Conservation (phyloP, 768 basidiomycete species). For the Lactifluus hygrophoroides region DNA sequence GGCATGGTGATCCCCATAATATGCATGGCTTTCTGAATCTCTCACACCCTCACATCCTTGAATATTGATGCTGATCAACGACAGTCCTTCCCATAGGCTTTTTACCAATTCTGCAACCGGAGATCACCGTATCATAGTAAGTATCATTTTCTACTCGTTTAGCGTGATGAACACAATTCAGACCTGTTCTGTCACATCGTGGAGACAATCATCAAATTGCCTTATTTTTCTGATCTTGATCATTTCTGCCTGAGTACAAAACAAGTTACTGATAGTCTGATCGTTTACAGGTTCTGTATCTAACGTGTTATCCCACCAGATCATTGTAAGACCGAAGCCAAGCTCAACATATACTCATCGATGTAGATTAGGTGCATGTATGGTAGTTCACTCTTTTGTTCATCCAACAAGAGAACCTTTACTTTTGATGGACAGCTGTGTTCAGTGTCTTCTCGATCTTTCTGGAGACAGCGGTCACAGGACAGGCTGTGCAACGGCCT, state of each 20-base stretch:
- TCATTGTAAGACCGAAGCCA: not conserved
- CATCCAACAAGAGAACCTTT: not conserved
- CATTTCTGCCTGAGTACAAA: not conserved
- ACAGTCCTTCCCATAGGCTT: slow-evolving; percentile 11
- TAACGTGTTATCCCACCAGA: not conserved
- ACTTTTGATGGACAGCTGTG: not conserved
- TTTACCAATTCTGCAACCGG: too few species aligned
- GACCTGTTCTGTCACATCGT: slow-evolving; percentile 60
- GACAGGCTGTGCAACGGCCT: not conserved
- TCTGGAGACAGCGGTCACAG: too few species aligned
- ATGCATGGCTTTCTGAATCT: slow-evolving; percentile 56
- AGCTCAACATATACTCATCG: not conserved
- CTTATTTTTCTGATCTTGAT: slow-evolving; percentile 28
- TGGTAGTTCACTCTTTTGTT: slow-evolving; percentile 6
- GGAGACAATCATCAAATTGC: slow-evolving; percentile 51
- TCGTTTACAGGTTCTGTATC: not conserved
- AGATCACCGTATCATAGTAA: slow-evolving; percentile 1
- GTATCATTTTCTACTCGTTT: slow-evolving; percentile 19
- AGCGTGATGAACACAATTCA: slow-evolving; percentile 45
- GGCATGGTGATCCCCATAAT: slow-evolving; percentile 40
- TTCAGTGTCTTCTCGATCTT: not conserved
- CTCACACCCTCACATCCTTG: slow-evolving; percentile 7
- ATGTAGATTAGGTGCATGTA: slow-evolving; percentile 12
- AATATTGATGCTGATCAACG: slow-evolving; percentile 11
- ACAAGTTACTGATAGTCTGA: not conserved